A percentile compares a stretch with the other conserved stretches of the same genome.
Evolutionary conservation across 106 monocot genomes (phyloP).

Genomic region (Platanthera zijinensis): DNA sequence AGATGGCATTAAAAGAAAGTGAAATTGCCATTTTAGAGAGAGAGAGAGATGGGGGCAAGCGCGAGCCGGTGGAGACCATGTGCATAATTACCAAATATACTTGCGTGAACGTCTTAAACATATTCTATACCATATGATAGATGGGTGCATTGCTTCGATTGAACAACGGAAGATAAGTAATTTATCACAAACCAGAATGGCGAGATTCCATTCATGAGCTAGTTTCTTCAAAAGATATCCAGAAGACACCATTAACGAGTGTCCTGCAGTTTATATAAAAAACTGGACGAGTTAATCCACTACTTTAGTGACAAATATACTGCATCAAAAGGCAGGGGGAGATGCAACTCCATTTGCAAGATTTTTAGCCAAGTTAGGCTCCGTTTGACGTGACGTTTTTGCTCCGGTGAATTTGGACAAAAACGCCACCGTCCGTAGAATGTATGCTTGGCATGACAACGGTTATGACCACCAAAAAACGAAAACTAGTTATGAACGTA

Average conservation of each 20-base stretch:
- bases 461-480: no score
- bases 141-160: neutral
- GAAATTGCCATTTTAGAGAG: neutral
- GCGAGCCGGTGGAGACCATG: no score
- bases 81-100: no score
- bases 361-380: neutral
- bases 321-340: neutral
- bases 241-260: conserved; percentile 55
- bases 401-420: no score
- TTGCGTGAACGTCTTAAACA: neutral
- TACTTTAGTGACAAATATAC: neutral
- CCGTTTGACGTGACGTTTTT: no score
- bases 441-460: no score
- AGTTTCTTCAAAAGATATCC: conserved; percentile 67
- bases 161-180: neutral
- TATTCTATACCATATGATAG: neutral
- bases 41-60: no score
- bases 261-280: conserved; percentile 37
- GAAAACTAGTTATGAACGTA: no score
- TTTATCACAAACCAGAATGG: conserved; percentile 46
- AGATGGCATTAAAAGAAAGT: neutral
- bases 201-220: conserved; percentile 56
- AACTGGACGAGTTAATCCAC: neutral
- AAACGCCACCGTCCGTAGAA: no score
- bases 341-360: neutral